Evolutionary conservation across 371 early-diverging fungal species (phyloP).

Genomic region (Apophysomyces trapeziformis): DNA sequence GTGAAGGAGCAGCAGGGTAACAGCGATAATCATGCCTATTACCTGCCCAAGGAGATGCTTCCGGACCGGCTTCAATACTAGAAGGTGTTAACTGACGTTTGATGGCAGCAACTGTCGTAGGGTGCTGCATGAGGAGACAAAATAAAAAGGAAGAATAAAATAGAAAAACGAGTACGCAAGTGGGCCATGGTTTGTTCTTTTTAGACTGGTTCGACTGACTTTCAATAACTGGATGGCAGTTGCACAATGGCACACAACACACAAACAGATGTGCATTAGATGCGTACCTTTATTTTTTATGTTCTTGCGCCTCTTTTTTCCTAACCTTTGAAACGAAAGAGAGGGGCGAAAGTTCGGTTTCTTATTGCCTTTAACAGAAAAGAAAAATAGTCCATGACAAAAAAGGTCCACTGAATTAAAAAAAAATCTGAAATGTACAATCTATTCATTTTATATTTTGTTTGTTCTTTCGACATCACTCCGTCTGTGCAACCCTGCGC

Average conservation of each 20-base stretch:
- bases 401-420: too few relatives aligned
- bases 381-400: too few relatives aligned
- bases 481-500: constrained; percentile 7
- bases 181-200: constrained; percentile 1
- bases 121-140: background rate
- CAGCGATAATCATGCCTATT: background rate
- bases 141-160: background rate
- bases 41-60: background rate
- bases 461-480: background rate
- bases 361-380: too few relatives aligned
- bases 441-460: background rate
- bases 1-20: constrained; percentile 15
- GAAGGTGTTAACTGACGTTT: background rate
- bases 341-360: background rate
- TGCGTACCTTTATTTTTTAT: background rate
- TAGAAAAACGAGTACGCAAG: background rate
- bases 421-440: background rate
- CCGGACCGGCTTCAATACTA: background rate
- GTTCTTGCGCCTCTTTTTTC: background rate
- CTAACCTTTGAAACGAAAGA: background rate
- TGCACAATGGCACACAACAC: constrained; percentile 6
- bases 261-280: constrained; percentile 9
- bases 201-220: background rate
- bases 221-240: constrained; percentile 6
- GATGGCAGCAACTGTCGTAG: background rate